These are phyloP conservation scores for Kluyveromyces sp. DNA, from an alignment of 1,139 yeast species.

Conservation along the genomic window DNA sequence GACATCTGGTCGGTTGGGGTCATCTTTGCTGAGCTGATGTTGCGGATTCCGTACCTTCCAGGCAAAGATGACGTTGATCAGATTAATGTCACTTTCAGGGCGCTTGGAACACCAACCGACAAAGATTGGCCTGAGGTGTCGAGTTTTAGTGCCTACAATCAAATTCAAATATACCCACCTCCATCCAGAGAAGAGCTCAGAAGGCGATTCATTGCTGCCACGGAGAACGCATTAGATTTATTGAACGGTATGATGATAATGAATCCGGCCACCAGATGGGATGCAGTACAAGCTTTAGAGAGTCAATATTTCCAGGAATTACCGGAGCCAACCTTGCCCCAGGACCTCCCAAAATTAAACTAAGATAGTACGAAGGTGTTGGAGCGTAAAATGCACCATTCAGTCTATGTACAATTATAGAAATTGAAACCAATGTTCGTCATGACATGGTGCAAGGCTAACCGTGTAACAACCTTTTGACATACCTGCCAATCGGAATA, in stretches of 20 bases:
- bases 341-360: slow-evolving; percentile 50
- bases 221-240: slow-evolving; percentile 74
- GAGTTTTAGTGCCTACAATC: slow-evolving; percentile 65
- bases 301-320: slow-evolving; percentile 65
- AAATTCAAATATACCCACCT: slow-evolving; percentile 67
- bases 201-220: slow-evolving; percentile 84
- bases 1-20: slow-evolving; percentile 98
- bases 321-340: slow-evolving; percentile 61
- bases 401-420: slow-evolving; percentile 3
- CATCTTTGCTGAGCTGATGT: slow-evolving; percentile 90
- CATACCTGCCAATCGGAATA: slow-evolving; percentile 75
- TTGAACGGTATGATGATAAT: slow-evolving; percentile 66
- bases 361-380: too few relatives aligned
- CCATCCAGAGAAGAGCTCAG: slow-evolving; percentile 80
- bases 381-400: too few relatives aligned
- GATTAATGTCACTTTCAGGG: slow-evolving; percentile 82
- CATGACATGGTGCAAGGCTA: not conserved
- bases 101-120: slow-evolving; percentile 94
- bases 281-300: slow-evolving; percentile 56
- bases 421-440: not conserved
- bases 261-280: slow-evolving; percentile 71
- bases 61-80: slow-evolving; percentile 90
- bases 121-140: slow-evolving; percentile 88
- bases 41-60: slow-evolving; percentile 89
- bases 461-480: slow-evolving; percentile 38